Percentiles rank a stretch among this genome's conserved stretches.
Conservation (phyloP, 2,329 filamentous ascomycete genomes). For the Trichophyton simii region DNA sequence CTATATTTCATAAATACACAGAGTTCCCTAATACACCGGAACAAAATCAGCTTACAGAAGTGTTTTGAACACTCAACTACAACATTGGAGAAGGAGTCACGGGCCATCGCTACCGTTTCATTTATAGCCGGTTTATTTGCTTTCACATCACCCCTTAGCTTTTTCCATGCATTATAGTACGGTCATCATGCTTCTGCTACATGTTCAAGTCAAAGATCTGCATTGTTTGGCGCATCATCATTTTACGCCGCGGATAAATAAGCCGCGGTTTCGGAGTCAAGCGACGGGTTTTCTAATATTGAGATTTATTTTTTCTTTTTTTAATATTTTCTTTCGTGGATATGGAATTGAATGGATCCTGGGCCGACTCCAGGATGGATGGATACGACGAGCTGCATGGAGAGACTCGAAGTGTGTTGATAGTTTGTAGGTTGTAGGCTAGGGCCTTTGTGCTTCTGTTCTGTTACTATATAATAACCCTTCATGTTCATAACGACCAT, state of each 20-base stretch:
- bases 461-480: background rate
- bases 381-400: background rate
- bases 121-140: background rate
- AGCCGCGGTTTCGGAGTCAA: too few relatives aligned
- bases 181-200: too few relatives aligned
- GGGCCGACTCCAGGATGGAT: too few relatives aligned
- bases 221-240: constrained; percentile 49
- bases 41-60: background rate
- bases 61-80: background rate
- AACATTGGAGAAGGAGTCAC: background rate
- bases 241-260: too few relatives aligned
- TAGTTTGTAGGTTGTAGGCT: background rate
- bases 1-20: background rate
- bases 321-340: too few relatives aligned
- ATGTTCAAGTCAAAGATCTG: constrained; percentile 43
- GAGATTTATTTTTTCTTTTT: too few relatives aligned
- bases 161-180: background rate
- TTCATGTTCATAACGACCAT: background rate
- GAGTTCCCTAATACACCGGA: background rate
- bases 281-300: too few relatives aligned
- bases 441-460: background rate
- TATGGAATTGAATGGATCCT: too few relatives aligned
- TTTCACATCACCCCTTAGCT: background rate
- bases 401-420: background rate
- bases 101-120: background rate